phyloP scores from a whole-genome alignment of 2,329 filamentous ascomycete genomes.

The Neonectria magnoliae region DNA sequence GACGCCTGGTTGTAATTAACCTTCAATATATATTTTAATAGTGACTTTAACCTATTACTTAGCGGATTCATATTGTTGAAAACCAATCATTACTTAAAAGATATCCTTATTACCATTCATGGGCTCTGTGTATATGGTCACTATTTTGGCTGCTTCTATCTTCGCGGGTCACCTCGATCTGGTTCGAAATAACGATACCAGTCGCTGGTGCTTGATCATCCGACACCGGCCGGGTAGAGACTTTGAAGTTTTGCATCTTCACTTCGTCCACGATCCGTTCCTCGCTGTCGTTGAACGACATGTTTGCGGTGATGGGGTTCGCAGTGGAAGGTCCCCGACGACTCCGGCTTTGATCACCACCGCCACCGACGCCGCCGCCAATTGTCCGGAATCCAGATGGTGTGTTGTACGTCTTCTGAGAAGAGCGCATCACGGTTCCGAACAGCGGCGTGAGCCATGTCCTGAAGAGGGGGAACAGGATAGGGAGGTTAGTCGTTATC shows the following conservation, averaged over 20 bases:
- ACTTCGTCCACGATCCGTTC: conserved; percentile 55
- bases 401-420: conserved; percentile 49
- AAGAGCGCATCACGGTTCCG: conserved; percentile 46
- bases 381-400: conserved; percentile 53
- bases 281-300: conserved; percentile 52
- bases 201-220: conserved; percentile 29
- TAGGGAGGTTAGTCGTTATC: conserved; percentile 52
- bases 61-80: no score
- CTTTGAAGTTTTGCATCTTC: conserved; percentile 51
- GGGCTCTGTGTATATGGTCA: conserved; percentile 1
- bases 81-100: no score
- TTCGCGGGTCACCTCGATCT: conserved; percentile 49
- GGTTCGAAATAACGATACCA: conserved; percentile 54
- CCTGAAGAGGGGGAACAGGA: conserved; percentile 56
- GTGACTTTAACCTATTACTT: no score
- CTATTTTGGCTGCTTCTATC: conserved; percentile 28
- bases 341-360: conserved; percentile 42
- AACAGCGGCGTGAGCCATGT: conserved; percentile 49
- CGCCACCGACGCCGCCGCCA: conserved; percentile 44
- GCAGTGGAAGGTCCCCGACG: conserved; percentile 45
- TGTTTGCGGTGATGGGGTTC: conserved; percentile 48
- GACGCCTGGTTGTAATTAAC: no score
- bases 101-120: conserved; percentile 31
- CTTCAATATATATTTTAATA: no score
- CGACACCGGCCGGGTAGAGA: conserved; percentile 12